Base-by-base conservation (phyloP, 179 eudicot species). In the Gypsophila paniculata region DNA sequence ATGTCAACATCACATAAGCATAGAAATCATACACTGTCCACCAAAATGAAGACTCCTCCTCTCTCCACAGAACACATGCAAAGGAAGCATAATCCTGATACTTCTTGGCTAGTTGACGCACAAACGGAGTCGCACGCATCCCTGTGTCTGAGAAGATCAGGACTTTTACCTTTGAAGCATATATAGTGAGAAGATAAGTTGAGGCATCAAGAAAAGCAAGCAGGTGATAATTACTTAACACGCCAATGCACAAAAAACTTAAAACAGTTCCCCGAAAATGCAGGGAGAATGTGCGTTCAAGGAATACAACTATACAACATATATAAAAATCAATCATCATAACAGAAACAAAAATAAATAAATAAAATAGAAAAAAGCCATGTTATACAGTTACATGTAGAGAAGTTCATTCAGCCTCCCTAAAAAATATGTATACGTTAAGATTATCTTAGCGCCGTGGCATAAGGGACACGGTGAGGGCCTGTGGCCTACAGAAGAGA, bases 101-200 rank as follows among this genome's bases (percentile, higher is more conserved):
- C 6, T 74, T 73, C 78, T 79, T 82, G 77, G 96, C 96, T 74
- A 82, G 76, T 77, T 86, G 88, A 52, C 98, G 97, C 44, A 88
- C 82, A 78, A 89, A 88, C 46, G 98, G 97, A 61, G 91, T 84
- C 22, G 98, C 98, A 38, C 98, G 96, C 79, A 89, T 86, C 76
- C 98, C 98, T 5, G 93, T 91, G 65, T 85, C 84, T 39, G 98
- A 93, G 85, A 93, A 86, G 82, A 93, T 81, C 74, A 93, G 72
- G 57, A 86, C 96, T 83, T 82, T 93, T 69, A 93, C 98, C 97
- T 93, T 66, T 49, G 66, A 79, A 25, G 49, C 72, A 73, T 26
- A 79, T 63, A 70, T 17, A 78, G 25, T 17, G 72, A 12, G 38
- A 42, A 36, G 21, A 6, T 57, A 54, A 66, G 69, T 68, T 68